Evolutionary conservation across 352 stramenopile species (phyloP).

Genomic region (Globisporangium ultimum): DNA sequence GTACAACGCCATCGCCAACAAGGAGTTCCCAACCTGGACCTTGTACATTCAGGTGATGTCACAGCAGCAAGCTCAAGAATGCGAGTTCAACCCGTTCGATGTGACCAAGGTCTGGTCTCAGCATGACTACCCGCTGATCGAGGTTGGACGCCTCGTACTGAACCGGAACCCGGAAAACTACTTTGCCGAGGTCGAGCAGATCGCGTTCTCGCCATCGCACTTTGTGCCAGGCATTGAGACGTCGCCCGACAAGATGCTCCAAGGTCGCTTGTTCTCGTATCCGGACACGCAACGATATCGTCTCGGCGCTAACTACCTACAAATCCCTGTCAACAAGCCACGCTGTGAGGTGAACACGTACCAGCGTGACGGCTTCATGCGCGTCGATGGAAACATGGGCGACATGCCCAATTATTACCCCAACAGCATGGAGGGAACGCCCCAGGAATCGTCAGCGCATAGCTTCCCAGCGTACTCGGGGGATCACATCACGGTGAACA

Average conservation of each 20-base stretch:
- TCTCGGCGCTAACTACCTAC: constrained; percentile 87
- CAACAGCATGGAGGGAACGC: constrained; percentile 71
- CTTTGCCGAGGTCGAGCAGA: constrained; percentile 92
- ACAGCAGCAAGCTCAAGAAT: constrained; percentile 49
- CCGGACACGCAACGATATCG: constrained; percentile 85
- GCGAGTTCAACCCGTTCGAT: constrained; percentile 88
- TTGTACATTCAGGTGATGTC: constrained; percentile 92
- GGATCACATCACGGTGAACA: constrained; percentile 38
- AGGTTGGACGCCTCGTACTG: constrained; percentile 86
- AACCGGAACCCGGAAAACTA: constrained; percentile 93
- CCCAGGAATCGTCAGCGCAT: constrained; percentile 22
- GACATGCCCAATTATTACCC: constrained; percentile 85
- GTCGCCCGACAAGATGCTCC: constrained; percentile 85
- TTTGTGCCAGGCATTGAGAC: constrained; percentile 91
- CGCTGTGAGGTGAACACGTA: constrained; percentile 68
- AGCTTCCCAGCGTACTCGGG: constrained; percentile 31
- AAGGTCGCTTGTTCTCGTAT: constrained; percentile 90
- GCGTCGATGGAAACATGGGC: constrained; percentile 69
- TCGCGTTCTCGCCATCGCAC: constrained; percentile 88
- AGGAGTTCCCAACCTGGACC: constrained; percentile 88
- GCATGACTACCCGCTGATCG: constrained; percentile 74
- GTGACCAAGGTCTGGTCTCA: constrained; percentile 93
- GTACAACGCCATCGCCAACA: constrained; percentile 85
- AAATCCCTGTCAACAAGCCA: constrained; percentile 87
- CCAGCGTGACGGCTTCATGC: constrained; percentile 83